Evolutionary conservation across 192 early-diverging fungal genomes (phyloP), one percentile per base, ranked within the genome.

Genomic region (Coemansia sp.): DNA sequence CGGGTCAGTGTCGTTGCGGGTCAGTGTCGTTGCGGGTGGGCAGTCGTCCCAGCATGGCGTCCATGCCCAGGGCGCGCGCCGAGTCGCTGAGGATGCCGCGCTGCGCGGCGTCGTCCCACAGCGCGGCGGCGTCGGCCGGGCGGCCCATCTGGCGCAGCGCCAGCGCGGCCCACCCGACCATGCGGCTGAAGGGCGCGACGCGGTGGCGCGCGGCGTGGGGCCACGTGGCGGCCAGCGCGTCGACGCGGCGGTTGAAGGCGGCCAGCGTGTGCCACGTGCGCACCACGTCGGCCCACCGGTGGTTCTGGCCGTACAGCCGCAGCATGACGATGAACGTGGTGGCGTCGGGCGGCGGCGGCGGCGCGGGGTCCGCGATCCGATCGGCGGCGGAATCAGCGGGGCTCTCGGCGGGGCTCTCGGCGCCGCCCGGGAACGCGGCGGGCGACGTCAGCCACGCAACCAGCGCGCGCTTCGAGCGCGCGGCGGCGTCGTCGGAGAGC

Each of bases 271-370:
- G 25, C 68, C 68, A 71, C 9, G 38, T 48, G 0, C 13, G 14
- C 25, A 71, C n/a, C 30, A 71, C 68, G 23, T 35, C 47, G 4
- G 10, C 3, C 68, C 68, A 71, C 11, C 46, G 52, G 9, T 21
- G 40, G 4, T 32, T 34, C 41, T 60, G 53, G 29, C 68, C 68
- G 23, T 41, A 27, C 3, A 41, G 34, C 1, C 68, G 61, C 35
- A 71, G 51, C 2, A 53, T 22, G 13, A 71, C 65, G 8, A 71
- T 71, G 45, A 71, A 71, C 19, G 68, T 49, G 8, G 68, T 71
- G 3, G 50, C 58, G 11, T 64, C 31, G 1, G 68, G 68, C 5
- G 68, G 60, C 14, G 68, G 67, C 17, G 60, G 11, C 17, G 45
- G 10, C 22, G 19, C 42, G 27, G 13, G 25, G 10, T 11, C 42